These are phyloP conservation scores for Stemphylium vesicarium DNA, from an alignment of 2,329 filamentous ascomycete genomes.

Conservation along the genomic window DNA sequence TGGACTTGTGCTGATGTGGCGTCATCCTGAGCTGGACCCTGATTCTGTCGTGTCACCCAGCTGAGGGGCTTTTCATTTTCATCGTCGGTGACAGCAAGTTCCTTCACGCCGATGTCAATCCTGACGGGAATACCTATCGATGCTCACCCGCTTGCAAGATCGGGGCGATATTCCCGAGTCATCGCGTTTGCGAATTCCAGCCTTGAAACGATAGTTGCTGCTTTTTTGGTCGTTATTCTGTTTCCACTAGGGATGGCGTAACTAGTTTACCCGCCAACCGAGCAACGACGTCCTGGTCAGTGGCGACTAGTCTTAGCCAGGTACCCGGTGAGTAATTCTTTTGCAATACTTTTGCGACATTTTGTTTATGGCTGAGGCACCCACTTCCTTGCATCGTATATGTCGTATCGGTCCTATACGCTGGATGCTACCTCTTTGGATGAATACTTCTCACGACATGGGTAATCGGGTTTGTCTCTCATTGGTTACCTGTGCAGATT, in stretches of 20 bases:
- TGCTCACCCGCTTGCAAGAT: too few relatives aligned
- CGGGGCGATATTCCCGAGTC: background rate
- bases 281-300: background rate
- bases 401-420: background rate
- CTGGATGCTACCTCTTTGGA: background rate
- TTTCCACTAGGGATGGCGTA: conserved; percentile 1
- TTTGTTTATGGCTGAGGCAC: background rate
- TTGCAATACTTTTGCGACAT: background rate
- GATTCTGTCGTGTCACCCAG: conserved; percentile 2
- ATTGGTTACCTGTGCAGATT: background rate
- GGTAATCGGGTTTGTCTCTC: background rate
- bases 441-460: background rate
- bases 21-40: conserved; percentile 14
- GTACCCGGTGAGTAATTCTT: background rate
- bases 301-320: background rate
- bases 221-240: background rate
- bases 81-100: conserved; percentile 15
- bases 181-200: background rate
- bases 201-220: conserved; percentile 5
- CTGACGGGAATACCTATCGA: background rate
- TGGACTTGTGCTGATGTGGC: conserved; percentile 8
- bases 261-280: background rate
- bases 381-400: background rate
- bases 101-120: conserved; percentile 18
- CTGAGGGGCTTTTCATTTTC: background rate